Evolutionary conservation across 768 basidiomycete species (phyloP).

Genomic region (Megacollybia marginata): DNA sequence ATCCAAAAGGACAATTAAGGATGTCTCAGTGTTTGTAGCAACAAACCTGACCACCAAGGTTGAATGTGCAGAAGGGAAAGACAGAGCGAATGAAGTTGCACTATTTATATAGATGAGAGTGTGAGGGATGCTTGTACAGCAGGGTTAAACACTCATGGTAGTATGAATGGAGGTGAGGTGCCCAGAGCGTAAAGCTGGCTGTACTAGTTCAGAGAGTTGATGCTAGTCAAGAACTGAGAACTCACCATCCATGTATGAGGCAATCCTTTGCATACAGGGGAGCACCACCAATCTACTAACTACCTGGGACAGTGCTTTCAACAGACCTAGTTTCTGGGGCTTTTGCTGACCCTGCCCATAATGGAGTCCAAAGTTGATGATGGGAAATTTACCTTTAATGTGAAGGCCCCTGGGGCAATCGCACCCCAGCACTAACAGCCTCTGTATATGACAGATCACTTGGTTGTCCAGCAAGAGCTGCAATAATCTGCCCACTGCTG

Average conservation of each 20-base stretch:
- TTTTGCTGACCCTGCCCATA: conserved; percentile 13
- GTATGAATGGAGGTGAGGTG: conserved; percentile 6
- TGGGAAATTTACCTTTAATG: conserved; percentile 10
- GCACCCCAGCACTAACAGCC: background rate
- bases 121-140: background rate
- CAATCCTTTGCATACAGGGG: conserved; percentile 1
- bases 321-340: background rate
- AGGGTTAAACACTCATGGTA: conserved; percentile 3
- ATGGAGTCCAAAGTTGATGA: conserved; percentile 9
- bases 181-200: conserved; percentile 9
- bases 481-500: background rate
- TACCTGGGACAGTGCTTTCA: background rate
- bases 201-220: background rate
- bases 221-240: background rate
- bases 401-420: conserved; percentile 4
- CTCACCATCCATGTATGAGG: conserved; percentile 10
- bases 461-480: conserved; percentile 9
- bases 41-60: background rate
- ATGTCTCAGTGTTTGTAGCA: conserved; percentile 17
- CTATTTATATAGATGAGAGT: background rate
- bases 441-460: background rate
- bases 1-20: conserved; percentile 22
- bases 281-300: conserved; percentile 1
- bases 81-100: conserved; percentile 11
- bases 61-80: conserved; percentile 7